Base-by-base conservation (phyloP, 441 rosid genomes). In the Raphanus hybrid region DNA sequence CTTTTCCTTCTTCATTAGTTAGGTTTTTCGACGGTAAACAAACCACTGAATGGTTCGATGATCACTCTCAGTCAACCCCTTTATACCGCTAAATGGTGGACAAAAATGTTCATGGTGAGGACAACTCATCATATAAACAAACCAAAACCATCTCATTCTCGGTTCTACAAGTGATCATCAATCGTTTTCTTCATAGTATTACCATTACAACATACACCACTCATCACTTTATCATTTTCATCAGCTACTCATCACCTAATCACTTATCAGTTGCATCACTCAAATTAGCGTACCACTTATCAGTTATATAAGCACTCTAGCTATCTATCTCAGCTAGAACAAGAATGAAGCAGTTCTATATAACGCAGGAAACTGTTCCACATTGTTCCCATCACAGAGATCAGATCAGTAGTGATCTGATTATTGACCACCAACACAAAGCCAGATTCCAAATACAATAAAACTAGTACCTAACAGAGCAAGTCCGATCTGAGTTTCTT, bases 381-480 rank as follows among this genome's bases (percentile, higher is more conserved):
- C 6, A 57, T 23, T 23, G 1, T 18, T 57, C 29, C 2, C 8
- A 18, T 57, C 61, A 20, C 61, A 57, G 4, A 50, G 57, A 15
- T 2, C 1, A 48, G 57, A 50, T 52, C 58, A 52, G 23, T 14
- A 50, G 3, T 7, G 58, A 54, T 15, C 23, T 12, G 43, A 37
- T 54, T 3, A 54, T 4, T 27, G 57, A 29, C 16, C 61, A 29
- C 16, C 61, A 66, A 89, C 86, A 71, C 98, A 95, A 55, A 95
- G 89, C 90, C 91, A 92, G 77, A 92, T 83, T 76, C 99, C 99
- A 57, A 83, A 70, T 35, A 92, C 86, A 71, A 95, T 91, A 23
- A 86, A 85, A 18, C 76, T 81, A 50, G 90, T 89, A 82, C 97
- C 99, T 75, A 89, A 3, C 67, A 91, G 74, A 63, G 92, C 86